Evolutionary conservation across 2,329 filamentous ascomycete species (phyloP).

Genomic region (Aspergillus brunneoviolaceus): DNA sequence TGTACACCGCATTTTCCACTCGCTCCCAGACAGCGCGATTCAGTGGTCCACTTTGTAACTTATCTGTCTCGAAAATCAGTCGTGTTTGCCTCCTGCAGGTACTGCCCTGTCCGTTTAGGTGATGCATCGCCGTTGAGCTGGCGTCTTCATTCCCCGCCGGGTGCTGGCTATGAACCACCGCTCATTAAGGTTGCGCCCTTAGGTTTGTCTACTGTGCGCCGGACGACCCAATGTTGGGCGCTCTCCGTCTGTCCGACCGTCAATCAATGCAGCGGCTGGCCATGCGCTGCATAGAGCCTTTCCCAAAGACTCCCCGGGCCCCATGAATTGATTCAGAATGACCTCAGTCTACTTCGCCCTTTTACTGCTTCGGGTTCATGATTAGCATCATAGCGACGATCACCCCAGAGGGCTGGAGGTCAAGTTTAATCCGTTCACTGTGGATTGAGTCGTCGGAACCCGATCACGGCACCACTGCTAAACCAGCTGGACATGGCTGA

Average conservation of each 20-base stretch:
- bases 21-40: conserved; percentile 8
- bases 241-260: conserved; percentile 9
- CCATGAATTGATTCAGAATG: background rate
- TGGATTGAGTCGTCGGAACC: background rate
- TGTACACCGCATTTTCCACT: conserved; percentile 26
- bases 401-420: conserved; percentile 15
- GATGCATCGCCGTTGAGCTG: conserved; percentile 21
- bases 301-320: background rate
- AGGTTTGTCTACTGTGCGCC: conserved; percentile 7
- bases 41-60: conserved; percentile 7
- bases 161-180: conserved; percentile 2
- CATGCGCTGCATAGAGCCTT: background rate
- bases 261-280: conserved; percentile 2
- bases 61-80: conserved; percentile 10
- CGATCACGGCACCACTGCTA: background rate
- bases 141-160: conserved; percentile 10
- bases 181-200: conserved; percentile 4
- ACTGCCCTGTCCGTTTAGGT: conserved; percentile 17
- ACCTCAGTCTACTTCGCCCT: background rate
- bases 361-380: conserved; percentile 17
- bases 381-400: conserved; percentile 18
- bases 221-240: conserved; percentile 11
- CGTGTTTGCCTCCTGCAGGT: conserved; percentile 22
- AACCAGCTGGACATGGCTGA: background rate
- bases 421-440: background rate